These are phyloP conservation scores for Endoconidiophora laricicola DNA, from an alignment of 2,329 filamentous ascomycete genomes.

Conservation along the genomic window DNA sequence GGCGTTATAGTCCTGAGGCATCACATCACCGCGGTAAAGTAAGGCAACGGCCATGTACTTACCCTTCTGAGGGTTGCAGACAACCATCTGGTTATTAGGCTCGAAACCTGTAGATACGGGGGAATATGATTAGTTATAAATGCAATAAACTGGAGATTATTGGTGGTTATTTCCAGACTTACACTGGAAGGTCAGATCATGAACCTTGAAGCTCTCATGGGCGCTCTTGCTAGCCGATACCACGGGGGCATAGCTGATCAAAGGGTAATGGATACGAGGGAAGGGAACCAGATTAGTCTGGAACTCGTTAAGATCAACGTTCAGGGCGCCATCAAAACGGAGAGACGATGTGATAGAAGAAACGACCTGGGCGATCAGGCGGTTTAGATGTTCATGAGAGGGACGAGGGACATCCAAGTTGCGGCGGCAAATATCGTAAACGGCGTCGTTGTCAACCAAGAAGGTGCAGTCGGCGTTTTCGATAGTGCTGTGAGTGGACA, in stretches of 20 bases:
- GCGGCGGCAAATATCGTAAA: slow-evolving; percentile 59
- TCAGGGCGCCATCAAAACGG: slow-evolving; percentile 55
- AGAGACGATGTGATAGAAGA: slow-evolving; percentile 58
- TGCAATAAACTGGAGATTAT: neutral
- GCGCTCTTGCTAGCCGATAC: slow-evolving; percentile 59
- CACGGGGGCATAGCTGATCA: slow-evolving; percentile 57
- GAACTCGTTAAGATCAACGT: slow-evolving; percentile 63
- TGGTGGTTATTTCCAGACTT: slow-evolving; percentile 19
- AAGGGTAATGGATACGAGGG: slow-evolving; percentile 57
- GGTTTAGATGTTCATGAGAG: slow-evolving; percentile 55
- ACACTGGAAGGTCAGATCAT: slow-evolving; percentile 62
- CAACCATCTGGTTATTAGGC: slow-evolving; percentile 66
- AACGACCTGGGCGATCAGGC: slow-evolving; percentile 57
- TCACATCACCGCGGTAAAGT: slow-evolving; percentile 55
- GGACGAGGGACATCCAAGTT: slow-evolving; percentile 55
- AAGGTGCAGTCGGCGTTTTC: slow-evolving; percentile 70
- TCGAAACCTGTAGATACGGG: slow-evolving; percentile 41
- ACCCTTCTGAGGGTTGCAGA: slow-evolving; percentile 56
- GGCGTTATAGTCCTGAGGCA: slow-evolving; percentile 51
- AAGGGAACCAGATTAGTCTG: slow-evolving; percentile 62
- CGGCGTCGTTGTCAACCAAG: slow-evolving; percentile 58
- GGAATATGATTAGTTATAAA: neutral
- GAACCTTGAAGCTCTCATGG: slow-evolving; percentile 77
- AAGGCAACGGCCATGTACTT: slow-evolving; percentile 64
- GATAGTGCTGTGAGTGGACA: slow-evolving; percentile 59